Conservation (phyloP, 768 basidiomycete species). For the Leccinum incarnatum region DNA sequence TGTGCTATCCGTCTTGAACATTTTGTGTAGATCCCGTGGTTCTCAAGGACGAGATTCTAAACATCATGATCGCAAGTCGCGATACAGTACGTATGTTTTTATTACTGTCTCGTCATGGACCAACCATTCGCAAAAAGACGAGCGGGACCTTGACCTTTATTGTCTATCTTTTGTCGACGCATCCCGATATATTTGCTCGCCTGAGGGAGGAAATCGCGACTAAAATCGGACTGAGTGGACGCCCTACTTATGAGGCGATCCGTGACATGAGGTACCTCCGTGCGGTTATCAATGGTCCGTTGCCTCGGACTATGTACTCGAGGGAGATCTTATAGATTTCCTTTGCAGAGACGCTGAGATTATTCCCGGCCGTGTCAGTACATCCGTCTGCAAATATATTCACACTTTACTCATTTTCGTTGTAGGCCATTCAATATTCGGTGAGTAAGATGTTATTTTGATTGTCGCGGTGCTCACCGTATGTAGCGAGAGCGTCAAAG, state of each 20-base stretch:
- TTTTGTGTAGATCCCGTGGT: constrained; percentile 23
- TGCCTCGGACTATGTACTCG: not conserved
- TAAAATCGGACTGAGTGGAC: constrained; percentile 45
- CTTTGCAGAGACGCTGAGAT: constrained; percentile 46
- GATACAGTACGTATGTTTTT: constrained; percentile 19
- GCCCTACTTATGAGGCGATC: constrained; percentile 54
- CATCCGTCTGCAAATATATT: not conserved
- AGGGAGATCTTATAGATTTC: not conserved
- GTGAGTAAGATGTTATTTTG: constrained; percentile 18
- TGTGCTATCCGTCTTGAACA: constrained; percentile 14
- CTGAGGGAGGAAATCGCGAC: constrained; percentile 55
- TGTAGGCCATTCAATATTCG: constrained; percentile 48
- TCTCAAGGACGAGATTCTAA: constrained; percentile 33
- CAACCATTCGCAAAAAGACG: constrained; percentile 34
- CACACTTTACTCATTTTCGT: not conserved
- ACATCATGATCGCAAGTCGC: constrained; percentile 35
- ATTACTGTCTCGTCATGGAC: not conserved
- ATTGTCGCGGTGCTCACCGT: not conserved
- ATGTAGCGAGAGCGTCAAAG: constrained; percentile 44
- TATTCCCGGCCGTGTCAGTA: constrained; percentile 50
- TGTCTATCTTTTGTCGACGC: constrained; percentile 46
- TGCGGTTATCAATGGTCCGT: constrained; percentile 60
- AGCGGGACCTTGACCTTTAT: constrained; percentile 35
- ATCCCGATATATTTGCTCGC: constrained; percentile 45
- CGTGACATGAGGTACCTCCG: constrained; percentile 61